Evolutionary conservation across 202 grass and related monocot genomes (phyloP), one percentile per base, ranked within the genome.

Genomic region (Zoysia matrella): DNA sequence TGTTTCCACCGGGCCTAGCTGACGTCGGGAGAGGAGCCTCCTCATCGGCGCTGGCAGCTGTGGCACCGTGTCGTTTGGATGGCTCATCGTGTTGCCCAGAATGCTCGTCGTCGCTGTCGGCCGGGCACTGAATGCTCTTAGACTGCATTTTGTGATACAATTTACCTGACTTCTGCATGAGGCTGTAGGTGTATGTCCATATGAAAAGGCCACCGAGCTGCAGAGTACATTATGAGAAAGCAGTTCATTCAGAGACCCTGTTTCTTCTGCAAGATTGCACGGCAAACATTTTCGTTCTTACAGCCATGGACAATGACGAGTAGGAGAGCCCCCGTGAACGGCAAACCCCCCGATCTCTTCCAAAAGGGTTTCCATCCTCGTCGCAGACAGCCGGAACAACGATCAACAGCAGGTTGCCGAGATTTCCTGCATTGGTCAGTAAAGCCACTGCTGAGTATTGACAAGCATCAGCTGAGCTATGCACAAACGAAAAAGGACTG

Each of bases 121-220:
- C 76, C 11, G 72, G 66, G 63, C 63, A 78, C 70, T 86, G 84
- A 75, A 75, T 67, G 44, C 55, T 85, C 60, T 73, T 78, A 8
- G 71, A 71, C 47, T 90, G 81, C 58, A 78, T 87, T 36, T 36
- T 36, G 30, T 36, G 30, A 36, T 36, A 36, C 30, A 36, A 36
- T 36, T 36, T 36, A 36, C 66, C 47, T 5, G 90, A 86, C 68
- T 89, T 94, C 82, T 94, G 91, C 84, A 93, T 93, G 4, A 86
- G 89, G 82, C 90, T 89, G 72, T 91, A 98, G 1, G 92, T 92
- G 78, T 93, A 15, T 6, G 92, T 98, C 92, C 95, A 95, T 75
- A 93, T 93, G 83, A 85, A 95, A 60, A 98, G 72, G 6, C 90
- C 95, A 80, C 92, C 90, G 16, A 98, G 90, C 92, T 98, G 89